phyloP scores from a whole-genome alignment of 2,329 filamentous ascomycete genomes.

The Penicillium olsonii region DNA sequence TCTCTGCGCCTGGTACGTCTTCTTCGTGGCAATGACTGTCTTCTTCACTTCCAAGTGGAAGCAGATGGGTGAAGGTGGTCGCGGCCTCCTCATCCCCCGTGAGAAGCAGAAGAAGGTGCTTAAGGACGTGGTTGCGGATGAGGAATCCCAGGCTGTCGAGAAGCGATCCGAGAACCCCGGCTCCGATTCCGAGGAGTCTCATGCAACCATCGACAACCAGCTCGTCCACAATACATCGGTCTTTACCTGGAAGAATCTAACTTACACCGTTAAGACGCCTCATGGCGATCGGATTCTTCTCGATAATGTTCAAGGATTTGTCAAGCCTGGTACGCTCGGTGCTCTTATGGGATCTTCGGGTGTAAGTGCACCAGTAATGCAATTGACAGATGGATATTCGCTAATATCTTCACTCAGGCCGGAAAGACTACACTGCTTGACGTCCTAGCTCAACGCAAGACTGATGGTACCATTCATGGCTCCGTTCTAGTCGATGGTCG shows the following conservation, averaged over 20 bases:
- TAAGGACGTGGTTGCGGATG: constrained; percentile 9
- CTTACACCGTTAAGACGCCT: not conserved
- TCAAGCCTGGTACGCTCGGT: not conserved
- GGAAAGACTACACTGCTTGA: not conserved
- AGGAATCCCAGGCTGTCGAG: not conserved
- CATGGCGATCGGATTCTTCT: not conserved
- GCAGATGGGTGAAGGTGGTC: not conserved
- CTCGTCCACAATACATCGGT: constrained; percentile 58
- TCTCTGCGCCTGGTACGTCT: not conserved
- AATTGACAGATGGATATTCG: no score
- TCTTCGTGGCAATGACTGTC: not conserved
- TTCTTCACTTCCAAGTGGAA: not conserved
- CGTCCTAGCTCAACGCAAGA: constrained; percentile 1
- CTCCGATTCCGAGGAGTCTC: not conserved
- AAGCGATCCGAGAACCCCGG: not conserved
- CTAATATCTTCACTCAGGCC: no score
- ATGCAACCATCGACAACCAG: not conserved
- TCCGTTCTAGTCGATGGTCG: not conserved
- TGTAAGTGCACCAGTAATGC: no score
- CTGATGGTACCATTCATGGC: not conserved
- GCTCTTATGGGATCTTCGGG: not conserved
- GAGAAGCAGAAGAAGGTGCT: not conserved
- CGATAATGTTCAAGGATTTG: not conserved
- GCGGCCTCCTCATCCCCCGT: not conserved
- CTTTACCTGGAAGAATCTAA: not conserved